Evolutionary conservation across 148 eudicot species (phyloP).

Genomic region (Hydrangea macrophylla): DNA sequence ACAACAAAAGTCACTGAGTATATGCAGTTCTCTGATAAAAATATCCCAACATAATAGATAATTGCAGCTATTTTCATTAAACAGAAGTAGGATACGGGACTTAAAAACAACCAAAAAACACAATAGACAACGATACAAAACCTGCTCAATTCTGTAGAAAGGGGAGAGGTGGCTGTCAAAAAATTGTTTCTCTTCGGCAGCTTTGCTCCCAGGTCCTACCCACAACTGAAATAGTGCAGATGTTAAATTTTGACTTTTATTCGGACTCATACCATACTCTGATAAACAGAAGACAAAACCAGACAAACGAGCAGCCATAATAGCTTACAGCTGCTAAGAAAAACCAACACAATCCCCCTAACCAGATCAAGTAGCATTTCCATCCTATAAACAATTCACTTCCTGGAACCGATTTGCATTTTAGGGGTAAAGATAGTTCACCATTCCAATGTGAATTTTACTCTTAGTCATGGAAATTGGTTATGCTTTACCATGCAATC

Average conservation of each 20-base stretch:
- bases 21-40: not conserved
- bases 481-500: not conserved
- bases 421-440: too few species aligned
- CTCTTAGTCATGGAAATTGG: too few species aligned
- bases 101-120: conserved; percentile 9
- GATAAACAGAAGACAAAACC: conserved; percentile 7
- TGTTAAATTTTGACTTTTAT: conserved; percentile 2
- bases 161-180: conserved; percentile 95
- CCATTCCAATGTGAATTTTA: too few species aligned
- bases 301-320: not conserved
- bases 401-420: too few species aligned
- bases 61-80: too few species aligned
- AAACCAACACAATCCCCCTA: too few species aligned
- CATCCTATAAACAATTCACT: not conserved
- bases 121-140: conserved; percentile 17
- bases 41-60: not conserved
- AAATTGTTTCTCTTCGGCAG: conserved; percentile 83
- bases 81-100: not conserved
- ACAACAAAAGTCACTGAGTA: not conserved
- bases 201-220: conserved; percentile 96
- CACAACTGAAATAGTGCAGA: conserved; percentile 67
- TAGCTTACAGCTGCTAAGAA: not conserved
- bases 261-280: not conserved
- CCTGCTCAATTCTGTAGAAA: conserved; percentile 99
- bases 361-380: too few species aligned